phyloP scores from a whole-genome alignment of 441 rosid genomes.

The Flueggea neowawraea region DNA sequence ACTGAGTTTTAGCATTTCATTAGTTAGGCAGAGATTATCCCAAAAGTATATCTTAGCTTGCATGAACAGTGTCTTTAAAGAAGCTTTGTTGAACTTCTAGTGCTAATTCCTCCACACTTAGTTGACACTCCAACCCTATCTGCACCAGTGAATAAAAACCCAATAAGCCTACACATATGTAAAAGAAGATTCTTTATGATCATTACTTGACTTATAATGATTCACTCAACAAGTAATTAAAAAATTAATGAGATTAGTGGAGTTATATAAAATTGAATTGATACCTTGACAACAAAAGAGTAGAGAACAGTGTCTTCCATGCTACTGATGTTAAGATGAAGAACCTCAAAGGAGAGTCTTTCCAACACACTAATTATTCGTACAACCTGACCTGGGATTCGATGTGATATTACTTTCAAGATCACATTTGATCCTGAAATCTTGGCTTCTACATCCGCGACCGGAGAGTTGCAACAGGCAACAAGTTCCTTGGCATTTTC shows the following conservation, averaged over 20 bases:
- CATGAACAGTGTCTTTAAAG: constrained; percentile 27
- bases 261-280: not conserved
- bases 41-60: constrained; percentile 12
- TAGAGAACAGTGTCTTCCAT: constrained; percentile 90
- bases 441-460: constrained; percentile 93
- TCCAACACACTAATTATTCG: constrained; percentile 72
- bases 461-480: constrained; percentile 74
- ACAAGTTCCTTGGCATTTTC: constrained; percentile 46
- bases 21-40: too few relatives aligned
- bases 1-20: too few relatives aligned
- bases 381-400: constrained; percentile 61
- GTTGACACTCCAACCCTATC: constrained; percentile 85
- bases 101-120: constrained; percentile 87
- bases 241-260: not conserved
- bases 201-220: too few relatives aligned
- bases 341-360: constrained; percentile 69
- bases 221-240: not conserved
- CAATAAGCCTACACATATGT: too few relatives aligned
- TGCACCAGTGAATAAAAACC: constrained; percentile 24
- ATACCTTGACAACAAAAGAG: constrained; percentile 87
- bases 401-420: constrained; percentile 50
- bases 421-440: constrained; percentile 79
- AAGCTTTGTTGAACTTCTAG: constrained; percentile 80
- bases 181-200: too few relatives aligned
- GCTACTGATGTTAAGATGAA: constrained; percentile 83